Percentiles rank a stretch among this genome's conserved stretches.
Conservation (phyloP, 2,329 filamentous ascomycete genomes). For the Penicillium thymicola region DNA sequence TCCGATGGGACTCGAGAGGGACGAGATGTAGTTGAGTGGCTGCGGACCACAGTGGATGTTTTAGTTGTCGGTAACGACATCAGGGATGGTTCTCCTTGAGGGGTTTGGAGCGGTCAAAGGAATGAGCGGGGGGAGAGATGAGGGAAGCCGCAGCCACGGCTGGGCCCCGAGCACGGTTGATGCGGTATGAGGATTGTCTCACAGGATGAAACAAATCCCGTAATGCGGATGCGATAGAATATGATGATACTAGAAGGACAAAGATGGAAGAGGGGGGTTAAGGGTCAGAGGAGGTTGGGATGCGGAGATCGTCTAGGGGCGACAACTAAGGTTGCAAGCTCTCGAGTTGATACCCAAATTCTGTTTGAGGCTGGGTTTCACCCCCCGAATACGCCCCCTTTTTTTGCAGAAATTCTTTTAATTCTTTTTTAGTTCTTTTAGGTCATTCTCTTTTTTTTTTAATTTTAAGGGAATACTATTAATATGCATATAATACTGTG, state of each 20-base stretch:
- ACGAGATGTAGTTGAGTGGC: conserved; percentile 49
- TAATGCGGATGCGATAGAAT: conserved; percentile 5
- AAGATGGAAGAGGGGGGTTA: conserved; percentile 3
- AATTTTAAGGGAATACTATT: not conserved
- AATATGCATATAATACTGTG: not conserved
- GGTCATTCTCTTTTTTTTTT: not conserved
- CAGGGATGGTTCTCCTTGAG: conserved; percentile 15
- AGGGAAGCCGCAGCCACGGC: conserved; percentile 11
- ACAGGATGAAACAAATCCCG: conserved; percentile 1
- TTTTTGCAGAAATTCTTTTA: not conserved
- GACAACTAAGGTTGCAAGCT: conserved; percentile 1
- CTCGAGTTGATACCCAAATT: conserved; percentile 12
- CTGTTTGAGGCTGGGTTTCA: conserved; percentile 9
- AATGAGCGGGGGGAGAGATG: conserved; percentile 9
- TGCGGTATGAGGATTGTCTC: conserved; percentile 5
- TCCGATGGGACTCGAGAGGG: conserved; percentile 42
- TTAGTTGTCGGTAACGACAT: conserved; percentile 49
- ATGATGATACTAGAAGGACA: not conserved
- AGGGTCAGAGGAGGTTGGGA: conserved; percentile 13
- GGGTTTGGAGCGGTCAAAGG: conserved; percentile 15
- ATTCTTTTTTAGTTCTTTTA: not conserved
- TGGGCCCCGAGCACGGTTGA: conserved; percentile 6
- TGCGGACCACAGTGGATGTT: conserved; percentile 48
- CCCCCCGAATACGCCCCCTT: not conserved
- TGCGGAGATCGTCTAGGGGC: conserved; percentile 5